Percentiles rank a stretch among this genome's conserved stretches.
Conservation (phyloP, 495 filamentous ascomycete genomes). For the Neurospora cerealis region DNA sequence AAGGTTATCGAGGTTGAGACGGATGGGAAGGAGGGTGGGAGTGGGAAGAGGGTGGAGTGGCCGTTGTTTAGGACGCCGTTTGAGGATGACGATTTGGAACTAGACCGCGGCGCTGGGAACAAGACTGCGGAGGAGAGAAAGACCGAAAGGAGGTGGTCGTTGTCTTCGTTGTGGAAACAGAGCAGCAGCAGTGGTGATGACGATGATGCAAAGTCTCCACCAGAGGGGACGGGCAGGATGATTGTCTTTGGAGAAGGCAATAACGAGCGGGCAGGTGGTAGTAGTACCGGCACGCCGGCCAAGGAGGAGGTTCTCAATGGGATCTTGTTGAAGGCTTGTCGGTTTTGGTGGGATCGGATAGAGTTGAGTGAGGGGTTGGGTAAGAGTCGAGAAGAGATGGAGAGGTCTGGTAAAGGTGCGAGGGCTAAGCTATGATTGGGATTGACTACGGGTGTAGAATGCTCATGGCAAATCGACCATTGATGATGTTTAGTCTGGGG, state of each 20-base stretch:
- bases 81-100: background rate
- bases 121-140: background rate
- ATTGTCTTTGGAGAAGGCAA: conserved; percentile 54
- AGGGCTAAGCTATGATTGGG: conserved; percentile 4
- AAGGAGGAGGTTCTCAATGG: conserved; percentile 30
- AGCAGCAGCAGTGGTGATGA: background rate
- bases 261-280: conserved; percentile 43
- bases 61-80: conserved; percentile 22
- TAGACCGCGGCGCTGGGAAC: background rate
- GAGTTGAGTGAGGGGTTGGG: conserved; percentile 34
- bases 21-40: conserved; percentile 9
- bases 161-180: background rate
- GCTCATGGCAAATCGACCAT: background rate
- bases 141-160: conserved; percentile 2
- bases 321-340: conserved; percentile 39
- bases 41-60: conserved; percentile 13
- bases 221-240: conserved; percentile 17
- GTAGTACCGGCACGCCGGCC: conserved; percentile 30
- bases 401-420: background rate
- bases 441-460: background rate
- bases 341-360: conserved; percentile 46
- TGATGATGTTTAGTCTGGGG: background rate
- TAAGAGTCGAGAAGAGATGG: background rate
- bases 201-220: background rate
- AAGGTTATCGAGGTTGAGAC: conserved; percentile 39